phyloP scores from a whole-genome alignment of 495 filamentous ascomycete genomes.

The Xylaria palmicola region DNA sequence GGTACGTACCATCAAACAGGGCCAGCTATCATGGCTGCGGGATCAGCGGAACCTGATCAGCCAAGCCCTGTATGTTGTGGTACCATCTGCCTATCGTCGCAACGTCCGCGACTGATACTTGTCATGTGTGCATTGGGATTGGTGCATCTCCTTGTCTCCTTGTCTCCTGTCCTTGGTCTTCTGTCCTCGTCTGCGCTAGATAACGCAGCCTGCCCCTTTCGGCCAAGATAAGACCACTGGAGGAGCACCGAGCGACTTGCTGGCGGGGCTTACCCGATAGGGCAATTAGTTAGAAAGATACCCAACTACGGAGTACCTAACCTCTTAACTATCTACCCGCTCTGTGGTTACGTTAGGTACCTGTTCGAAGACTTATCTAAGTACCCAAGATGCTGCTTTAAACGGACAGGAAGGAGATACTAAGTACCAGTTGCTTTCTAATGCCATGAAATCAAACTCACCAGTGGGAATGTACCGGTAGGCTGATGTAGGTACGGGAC shows the following conservation, averaged over 20 bases:
- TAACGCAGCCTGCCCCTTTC: constrained; percentile 11
- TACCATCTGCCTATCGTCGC: neutral
- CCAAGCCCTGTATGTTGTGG: constrained; percentile 2
- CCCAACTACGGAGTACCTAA: too few species aligned
- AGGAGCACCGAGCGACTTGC: neutral
- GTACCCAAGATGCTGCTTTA: neutral
- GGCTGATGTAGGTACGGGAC: too few species aligned
- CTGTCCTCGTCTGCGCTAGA: neutral
- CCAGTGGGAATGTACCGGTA: too few species aligned
- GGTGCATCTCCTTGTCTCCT: neutral
- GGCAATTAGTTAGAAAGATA: too few species aligned
- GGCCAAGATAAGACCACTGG: neutral
- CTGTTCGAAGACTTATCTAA: too few species aligned
- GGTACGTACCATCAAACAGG: too few species aligned
- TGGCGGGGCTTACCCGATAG: neutral
- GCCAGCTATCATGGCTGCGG: neutral
- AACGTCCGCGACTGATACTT: neutral
- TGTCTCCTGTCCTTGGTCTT: neutral
- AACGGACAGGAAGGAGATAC: too few species aligned
- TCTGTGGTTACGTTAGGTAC: too few species aligned
- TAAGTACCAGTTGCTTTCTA: too few species aligned
- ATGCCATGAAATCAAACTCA: too few species aligned
- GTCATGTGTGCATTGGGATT: constrained; percentile 8
- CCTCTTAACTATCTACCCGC: too few species aligned
- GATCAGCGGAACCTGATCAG: constrained; percentile 15